Evolutionary conservation across 202 grass and related monocot genomes (phyloP).

Genomic region (Dendrocalamus latiflorus): DNA sequence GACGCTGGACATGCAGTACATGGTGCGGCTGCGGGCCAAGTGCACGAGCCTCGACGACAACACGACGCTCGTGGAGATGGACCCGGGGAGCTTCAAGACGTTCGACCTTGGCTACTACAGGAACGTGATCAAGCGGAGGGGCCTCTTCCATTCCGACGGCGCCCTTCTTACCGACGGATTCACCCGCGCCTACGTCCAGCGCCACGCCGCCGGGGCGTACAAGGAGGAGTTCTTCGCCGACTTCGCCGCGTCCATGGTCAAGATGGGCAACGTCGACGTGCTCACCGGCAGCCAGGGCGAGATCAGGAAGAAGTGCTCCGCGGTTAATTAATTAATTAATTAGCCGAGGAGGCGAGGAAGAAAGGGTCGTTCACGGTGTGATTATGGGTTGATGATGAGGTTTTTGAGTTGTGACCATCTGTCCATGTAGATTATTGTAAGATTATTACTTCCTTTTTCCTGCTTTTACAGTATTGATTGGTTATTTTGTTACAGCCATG

Average conservation of each 20-base stretch:
- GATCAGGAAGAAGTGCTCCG: conserved; percentile 81
- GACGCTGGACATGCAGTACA: conserved; percentile 47
- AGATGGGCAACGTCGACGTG: conserved; percentile 59
- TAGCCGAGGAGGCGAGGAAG: not conserved
- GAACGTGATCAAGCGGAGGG: conserved; percentile 54
- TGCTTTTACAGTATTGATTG: not conserved
- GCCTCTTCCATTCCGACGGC: conserved; percentile 77
- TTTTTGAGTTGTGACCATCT: not conserved
- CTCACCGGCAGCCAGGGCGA: conserved; percentile 72
- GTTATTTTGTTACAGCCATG: conserved; percentile 31
- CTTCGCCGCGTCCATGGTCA: conserved; percentile 78
- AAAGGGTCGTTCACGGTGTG: not conserved
- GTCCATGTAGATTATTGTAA: conserved; percentile 2
- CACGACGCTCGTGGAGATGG: conserved; percentile 84
- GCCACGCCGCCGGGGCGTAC: conserved; percentile 40
- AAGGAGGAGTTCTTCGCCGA: conserved; percentile 67
- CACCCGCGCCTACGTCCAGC: conserved; percentile 60
- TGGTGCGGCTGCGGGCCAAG: conserved; percentile 39
- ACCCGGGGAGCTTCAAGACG: conserved; percentile 72
- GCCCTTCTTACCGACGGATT: conserved; percentile 51
- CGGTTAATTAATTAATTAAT: conserved; percentile 35
- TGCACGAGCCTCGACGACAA: conserved; percentile 60
- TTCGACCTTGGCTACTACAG: conserved; percentile 71
- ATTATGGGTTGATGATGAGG: not conserved
- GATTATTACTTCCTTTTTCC: not conserved